Evolutionary conservation across 1,284 basidiomycete species (phyloP), one percentile per base, ranked within the genome.

Genomic region (Cryptococcus maquisensis): DNA sequence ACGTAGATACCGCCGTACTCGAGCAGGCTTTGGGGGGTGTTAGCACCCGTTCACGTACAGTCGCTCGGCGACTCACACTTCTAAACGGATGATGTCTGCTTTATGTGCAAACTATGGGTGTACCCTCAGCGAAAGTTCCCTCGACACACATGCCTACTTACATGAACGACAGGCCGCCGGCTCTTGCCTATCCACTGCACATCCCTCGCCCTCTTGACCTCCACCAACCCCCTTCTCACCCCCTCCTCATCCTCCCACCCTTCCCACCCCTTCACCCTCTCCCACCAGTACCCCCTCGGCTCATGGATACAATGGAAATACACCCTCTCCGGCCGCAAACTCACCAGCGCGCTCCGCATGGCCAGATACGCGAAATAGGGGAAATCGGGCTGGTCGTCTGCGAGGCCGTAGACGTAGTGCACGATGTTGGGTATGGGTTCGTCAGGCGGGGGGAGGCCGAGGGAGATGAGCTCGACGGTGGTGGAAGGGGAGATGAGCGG

Each of bases 1-100:
- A 78, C 65, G 53, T 78, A 78, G 18, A 78, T 73, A 3, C 78
- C 78, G 12, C 78, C 77, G 55, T 70, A 72, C 38, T 71, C 61
- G 37, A 68, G 64, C 23, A 76, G 57, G 36, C 68, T 70, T 51
- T 13, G 24, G 24, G 36, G 37, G 18, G 47, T 47, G 37, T 10
- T 47, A 51, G 15, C 51, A 48, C n/a, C 46, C 36, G 20, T 23
- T 44, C 15, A 42, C n/a, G n/a, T 38, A 15, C n/a, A 23, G 24
- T 21, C 20, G 24, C 24, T 44, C 43, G 20, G 10, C 12, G 20
- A 61, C 60, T 60, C 39, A 68, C 48, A 71, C 71, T 58, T 77
- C 74, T 16, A 77, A 49, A 4, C 76, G 62, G 21, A 77, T 60
- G 24, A 78, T 72, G 56, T 78, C 77, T 7, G 76, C 75, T 61